Percentiles rank a stretch among this genome's conserved stretches.
Evolutionary conservation across 78 protist species (phyloP).

Genomic region (Chrysochromulina parva): DNA sequence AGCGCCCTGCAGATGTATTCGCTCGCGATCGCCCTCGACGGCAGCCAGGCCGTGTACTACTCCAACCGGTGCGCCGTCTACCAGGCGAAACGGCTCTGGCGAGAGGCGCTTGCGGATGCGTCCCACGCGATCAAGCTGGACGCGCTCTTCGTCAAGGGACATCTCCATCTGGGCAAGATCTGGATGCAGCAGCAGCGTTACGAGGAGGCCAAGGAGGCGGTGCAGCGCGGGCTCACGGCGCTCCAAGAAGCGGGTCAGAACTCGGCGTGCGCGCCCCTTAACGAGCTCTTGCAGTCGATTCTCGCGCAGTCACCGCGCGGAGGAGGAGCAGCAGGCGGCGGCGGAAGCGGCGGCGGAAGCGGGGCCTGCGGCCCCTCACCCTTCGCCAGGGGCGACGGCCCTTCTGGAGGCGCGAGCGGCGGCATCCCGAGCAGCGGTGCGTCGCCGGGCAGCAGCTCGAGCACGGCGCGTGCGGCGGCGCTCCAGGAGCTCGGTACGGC

Average conservation of each 20-base stretch:
- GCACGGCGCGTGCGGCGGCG: too few species aligned
- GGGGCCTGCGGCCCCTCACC: too few species aligned
- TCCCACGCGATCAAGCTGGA: background rate
- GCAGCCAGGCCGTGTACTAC: background rate
- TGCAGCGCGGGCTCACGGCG: background rate
- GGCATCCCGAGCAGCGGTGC: too few species aligned
- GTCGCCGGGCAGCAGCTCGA: too few species aligned
- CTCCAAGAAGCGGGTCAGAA: background rate
- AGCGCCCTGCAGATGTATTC: background rate
- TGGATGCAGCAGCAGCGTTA: background rate
- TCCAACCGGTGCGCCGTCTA: slow-evolving; percentile 15
- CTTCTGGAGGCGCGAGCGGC: too few species aligned
- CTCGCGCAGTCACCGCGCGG: too few species aligned
- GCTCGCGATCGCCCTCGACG: background rate
- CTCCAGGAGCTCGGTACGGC: too few species aligned
- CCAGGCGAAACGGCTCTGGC: background rate
- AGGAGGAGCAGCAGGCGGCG: too few species aligned
- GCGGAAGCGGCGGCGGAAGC: too few species aligned
- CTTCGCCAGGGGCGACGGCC: too few species aligned
- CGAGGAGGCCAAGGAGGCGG: background rate
- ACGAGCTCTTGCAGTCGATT: background rate
- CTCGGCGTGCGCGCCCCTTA: background rate
- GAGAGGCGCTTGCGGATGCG: background rate
- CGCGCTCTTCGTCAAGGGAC: background rate
- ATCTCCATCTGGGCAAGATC: background rate